Conservation (phyloP, 768 basidiomycete species). For the Amanita molliuscula region DNA sequence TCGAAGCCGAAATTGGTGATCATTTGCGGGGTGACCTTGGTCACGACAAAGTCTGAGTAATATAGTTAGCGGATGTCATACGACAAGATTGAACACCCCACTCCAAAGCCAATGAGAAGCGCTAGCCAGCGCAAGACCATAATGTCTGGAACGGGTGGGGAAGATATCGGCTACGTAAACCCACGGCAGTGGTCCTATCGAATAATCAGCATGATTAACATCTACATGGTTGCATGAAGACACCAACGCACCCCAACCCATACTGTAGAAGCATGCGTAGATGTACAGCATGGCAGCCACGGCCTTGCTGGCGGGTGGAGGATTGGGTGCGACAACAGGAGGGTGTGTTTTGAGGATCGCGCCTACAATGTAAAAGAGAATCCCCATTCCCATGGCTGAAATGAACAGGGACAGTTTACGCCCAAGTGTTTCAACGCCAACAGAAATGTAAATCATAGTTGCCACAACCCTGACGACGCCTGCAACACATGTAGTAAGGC, state of each 20-base stretch:
- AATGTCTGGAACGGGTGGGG: conserved; percentile 75
- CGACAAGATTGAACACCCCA: conserved; percentile 21
- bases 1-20: conserved; percentile 57
- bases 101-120: conserved; percentile 81
- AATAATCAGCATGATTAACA: conserved; percentile 19
- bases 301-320: conserved; percentile 52
- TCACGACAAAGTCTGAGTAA: conserved; percentile 54
- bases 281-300: conserved; percentile 87
- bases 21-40: conserved; percentile 61
- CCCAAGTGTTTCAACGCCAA: conserved; percentile 58
- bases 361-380: conserved; percentile 74
- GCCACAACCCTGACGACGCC: conserved; percentile 59
- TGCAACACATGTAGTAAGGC: not conserved
- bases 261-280: conserved; percentile 81
- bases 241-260: conserved; percentile 59
- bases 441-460: conserved; percentile 55
- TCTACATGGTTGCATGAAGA: not conserved
- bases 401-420: conserved; percentile 63
- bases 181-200: conserved; percentile 32
- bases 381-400: conserved; percentile 72
- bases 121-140: conserved; percentile 65
- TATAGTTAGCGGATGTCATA: not conserved
- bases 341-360: conserved; percentile 77
- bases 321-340: conserved; percentile 27
- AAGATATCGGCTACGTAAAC: conserved; percentile 80